Base-by-base conservation (phyloP, 305 asterid species). In the Fraxinus paxiana region DNA sequence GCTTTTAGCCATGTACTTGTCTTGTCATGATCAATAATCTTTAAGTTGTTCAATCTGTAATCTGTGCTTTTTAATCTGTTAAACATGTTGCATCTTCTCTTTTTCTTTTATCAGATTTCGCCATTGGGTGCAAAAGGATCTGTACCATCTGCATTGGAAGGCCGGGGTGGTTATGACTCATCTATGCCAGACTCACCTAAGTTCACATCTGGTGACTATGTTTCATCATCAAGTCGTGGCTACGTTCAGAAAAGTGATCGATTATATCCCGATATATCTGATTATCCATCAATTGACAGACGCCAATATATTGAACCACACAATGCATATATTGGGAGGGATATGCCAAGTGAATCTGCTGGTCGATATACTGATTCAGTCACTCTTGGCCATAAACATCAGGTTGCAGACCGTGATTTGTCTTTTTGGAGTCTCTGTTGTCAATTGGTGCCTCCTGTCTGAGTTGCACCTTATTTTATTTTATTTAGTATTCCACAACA, bases 161-260 rank as follows among this genome's bases (percentile, higher is more conserved):
- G 91, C 75, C 97, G 97, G 73, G 88, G 87, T 82, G 91, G 84
- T 80, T 94, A 89, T 87, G 90, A 89, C 48, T 82, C 97, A 75
- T 88, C 96, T 67, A 78, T 91, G 73, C 80, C 92, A 72, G 95
- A 87, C 82, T 92, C 99, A 31, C 93, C 98, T 31, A 94, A 92
- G 86, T 92, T 87, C 75, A 48, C 88, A 37, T 79, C 92, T 76
- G 84, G 87, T 83, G 98, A 91, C 77, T 93, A 91, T 86, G 86
- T 87, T 65, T 77, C 97, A 26, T 54, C 63, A 54, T 89, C 97
- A 46, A 90, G 88, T 88, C 93, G 87, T 34, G 92, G 88, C 77
- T 96, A 92, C 82, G 96, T 90, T 69, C 97, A 89, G 80, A 92
- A 92, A 82, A 88, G 86, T 71, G 98, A 94, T 80, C 96, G 90